These are phyloP conservation scores for Arachis hypogaea DNA, from an alignment of 306 rosid genomes.

Conservation along the genomic window DNA sequence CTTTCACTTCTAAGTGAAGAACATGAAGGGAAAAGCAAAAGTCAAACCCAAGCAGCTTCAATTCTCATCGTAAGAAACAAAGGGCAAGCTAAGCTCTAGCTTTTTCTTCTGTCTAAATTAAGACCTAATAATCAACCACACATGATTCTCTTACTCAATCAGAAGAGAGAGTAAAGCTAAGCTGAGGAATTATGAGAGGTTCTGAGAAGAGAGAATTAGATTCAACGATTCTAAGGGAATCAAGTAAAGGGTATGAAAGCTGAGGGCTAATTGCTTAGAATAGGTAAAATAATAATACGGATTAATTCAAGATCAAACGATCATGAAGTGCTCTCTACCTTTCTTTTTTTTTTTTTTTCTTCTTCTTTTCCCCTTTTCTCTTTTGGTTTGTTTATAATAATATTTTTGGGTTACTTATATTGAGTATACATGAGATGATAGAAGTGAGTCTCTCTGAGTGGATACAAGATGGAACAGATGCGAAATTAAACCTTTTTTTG, in stretches of 20 bases:
- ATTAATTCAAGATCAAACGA: constrained; percentile 33
- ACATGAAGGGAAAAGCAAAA: constrained; percentile 21
- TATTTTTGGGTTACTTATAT: background rate
- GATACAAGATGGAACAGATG: constrained; percentile 57
- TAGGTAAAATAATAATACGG: background rate
- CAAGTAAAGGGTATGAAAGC: constrained; percentile 42
- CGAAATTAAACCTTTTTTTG: constrained; percentile 40
- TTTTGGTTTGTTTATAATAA: background rate
- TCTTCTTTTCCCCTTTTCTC: background rate
- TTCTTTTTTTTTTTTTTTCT: background rate
- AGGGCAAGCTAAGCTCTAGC: background rate
- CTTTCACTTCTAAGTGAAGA: background rate
- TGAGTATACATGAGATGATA: constrained; percentile 26
- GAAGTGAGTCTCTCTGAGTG: constrained; percentile 21
- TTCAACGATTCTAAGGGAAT: constrained; percentile 48
- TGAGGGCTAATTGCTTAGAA: background rate
- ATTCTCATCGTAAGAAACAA: constrained; percentile 18
- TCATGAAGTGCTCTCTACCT: constrained; percentile 21
- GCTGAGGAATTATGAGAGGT: constrained; percentile 20
- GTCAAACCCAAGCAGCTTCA: constrained; percentile 40
- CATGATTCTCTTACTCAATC: constrained; percentile 19
- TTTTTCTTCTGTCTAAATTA: background rate
- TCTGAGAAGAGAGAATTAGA: constrained; percentile 50
- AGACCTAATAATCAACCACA: constrained; percentile 32
- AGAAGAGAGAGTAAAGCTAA: background rate